A percentile compares a stretch with the other conserved stretches of the same genome.
phyloP scores from a whole-genome alignment of 331 rosid species.

The Dryas integrifolia region DNA sequence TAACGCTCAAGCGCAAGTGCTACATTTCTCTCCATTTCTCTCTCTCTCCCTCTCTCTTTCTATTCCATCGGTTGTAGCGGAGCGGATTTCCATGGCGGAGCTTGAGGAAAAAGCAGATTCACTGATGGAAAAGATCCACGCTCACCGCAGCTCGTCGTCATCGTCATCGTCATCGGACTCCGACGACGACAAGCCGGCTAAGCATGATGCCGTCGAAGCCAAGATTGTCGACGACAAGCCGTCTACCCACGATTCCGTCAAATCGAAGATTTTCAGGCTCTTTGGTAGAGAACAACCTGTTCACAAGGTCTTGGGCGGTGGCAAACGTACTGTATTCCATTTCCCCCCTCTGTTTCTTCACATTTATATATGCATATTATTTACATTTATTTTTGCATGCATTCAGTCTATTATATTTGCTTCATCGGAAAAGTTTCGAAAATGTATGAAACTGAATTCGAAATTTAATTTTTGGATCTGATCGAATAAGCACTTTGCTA shows the following conservation, averaged over 20 bases:
- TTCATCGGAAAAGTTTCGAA: slow-evolving; percentile 19
- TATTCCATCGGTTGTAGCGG: not conserved
- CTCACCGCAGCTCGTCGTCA: slow-evolving; percentile 29
- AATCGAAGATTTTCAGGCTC: slow-evolving; percentile 57
- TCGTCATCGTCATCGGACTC: slow-evolving; percentile 59
- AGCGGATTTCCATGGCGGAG: slow-evolving; percentile 44
- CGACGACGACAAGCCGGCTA: slow-evolving; percentile 29
- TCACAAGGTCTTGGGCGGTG: slow-evolving; percentile 81
- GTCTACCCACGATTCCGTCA: slow-evolving; percentile 16
- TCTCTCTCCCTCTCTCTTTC: not conserved
- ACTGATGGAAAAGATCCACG: slow-evolving; percentile 40
- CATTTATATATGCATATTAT: not conserved
- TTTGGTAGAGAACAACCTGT: slow-evolving; percentile 84
- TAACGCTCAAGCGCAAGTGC: not conserved
- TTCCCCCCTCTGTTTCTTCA: not conserved
- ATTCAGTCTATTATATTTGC: not conserved
- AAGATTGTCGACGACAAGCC: slow-evolving; percentile 32
- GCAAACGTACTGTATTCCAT: slow-evolving; percentile 50
- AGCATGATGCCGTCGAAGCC: slow-evolving; percentile 24
- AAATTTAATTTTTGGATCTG: not conserved
- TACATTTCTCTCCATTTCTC: not conserved
- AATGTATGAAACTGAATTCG: not conserved
- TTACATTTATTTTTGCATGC: not conserved
- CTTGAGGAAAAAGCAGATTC: slow-evolving; percentile 22
- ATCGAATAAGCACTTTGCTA: not conserved